Base-by-base conservation (phyloP, 495 filamentous ascomycete genomes). In the Sphaerosporella brunnea region DNA sequence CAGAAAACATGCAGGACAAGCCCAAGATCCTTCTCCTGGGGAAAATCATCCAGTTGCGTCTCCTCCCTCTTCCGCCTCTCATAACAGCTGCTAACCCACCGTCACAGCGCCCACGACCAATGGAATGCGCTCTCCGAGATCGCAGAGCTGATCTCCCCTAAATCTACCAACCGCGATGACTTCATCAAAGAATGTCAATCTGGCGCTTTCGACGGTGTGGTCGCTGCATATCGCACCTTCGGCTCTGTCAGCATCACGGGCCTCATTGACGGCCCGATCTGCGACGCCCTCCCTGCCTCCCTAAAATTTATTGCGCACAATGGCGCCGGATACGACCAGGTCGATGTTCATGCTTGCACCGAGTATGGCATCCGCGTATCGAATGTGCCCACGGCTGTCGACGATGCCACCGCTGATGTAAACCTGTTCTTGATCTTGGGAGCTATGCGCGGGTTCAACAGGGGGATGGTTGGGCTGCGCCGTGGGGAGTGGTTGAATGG, bases 361-460 rank as follows among this genome's bases (percentile, higher is more conserved):
- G 67, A 68, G 1, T 71, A 71, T 47, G 64, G 60, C 24, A 73
- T 93, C 48, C 69, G 65, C 16, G 79, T 93, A 28, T 83, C 79
- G 40, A 88, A 94, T 62, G 74, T 77, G n/a, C 85, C 82, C 42
- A 77, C 73, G 0, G 79, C 79, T 15, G 80, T 85, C 30, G 75
- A 88, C 54, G 82, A 85, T 54, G 76, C 84, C 19, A 88, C 83
- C 0, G 83, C 84, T 25, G 84, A 88, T 58, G 68, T 74, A 16
- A 78, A 71, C 54, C 70, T 90, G 56, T 90, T 83, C 55, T 69
- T 92, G 3, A 74, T 90, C 36, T 64, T 93, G 38, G 81, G 80
- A 2, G 81, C 82, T 1, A 65, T 90, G 18, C 73, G 84, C 18
- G 74, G 76, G 54, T 77, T 87, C 56, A 78, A 77, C 54, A 59